Base-by-base conservation (phyloP, 257 asterid species). In the Plantago elongata region DNA sequence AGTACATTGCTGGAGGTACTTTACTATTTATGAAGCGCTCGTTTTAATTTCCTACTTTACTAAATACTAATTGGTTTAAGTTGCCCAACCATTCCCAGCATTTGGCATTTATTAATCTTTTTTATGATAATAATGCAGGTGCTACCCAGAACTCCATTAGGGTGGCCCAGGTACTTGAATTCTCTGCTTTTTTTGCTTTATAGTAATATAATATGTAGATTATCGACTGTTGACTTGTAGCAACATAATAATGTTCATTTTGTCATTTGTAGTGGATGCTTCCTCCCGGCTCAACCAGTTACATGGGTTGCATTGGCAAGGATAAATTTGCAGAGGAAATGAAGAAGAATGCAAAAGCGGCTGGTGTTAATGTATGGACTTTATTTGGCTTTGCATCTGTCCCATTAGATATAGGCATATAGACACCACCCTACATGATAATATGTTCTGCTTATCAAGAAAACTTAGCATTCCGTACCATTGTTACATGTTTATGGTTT, bases 1-100 rank as follows among this genome's bases (percentile, higher is more conserved):
- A 85, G 68, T 88, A 81, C 79, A 85, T 83, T 72, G 95, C 96
- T 65, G 92, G 96, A 83, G 96, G 96, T 88, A 79, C 67, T 29
- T 71, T 51, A 10, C 54, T 3, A 44, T 15, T 52, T 29, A 61
- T 58, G 64, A 51, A 13, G 44, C 8, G 16, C 22, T 55, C 13
- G 51, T 7, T 11, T 1, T 29, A 9, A 16, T 27, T 63, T 22
- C 11, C 3, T 22, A 3, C 34, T 5, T 8, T 54, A n/a, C n/a
- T n/a, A n/a, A n/a, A n/a, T 4, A 15, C 27, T 22, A 22, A 22
- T 22, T 22, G 27, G 27, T 22, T 22, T 2, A 22, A 22, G 1
- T 1, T 22, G 27, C 27, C 27, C 27, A 22, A 22, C 27, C 18
- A 34, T 56, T n/a, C 17, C 22, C 9, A 34, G 22, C 14, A 22